Base-by-base conservation (phyloP, 2,329 filamentous ascomycete genomes). In the Colletotrichum sp. region DNA sequence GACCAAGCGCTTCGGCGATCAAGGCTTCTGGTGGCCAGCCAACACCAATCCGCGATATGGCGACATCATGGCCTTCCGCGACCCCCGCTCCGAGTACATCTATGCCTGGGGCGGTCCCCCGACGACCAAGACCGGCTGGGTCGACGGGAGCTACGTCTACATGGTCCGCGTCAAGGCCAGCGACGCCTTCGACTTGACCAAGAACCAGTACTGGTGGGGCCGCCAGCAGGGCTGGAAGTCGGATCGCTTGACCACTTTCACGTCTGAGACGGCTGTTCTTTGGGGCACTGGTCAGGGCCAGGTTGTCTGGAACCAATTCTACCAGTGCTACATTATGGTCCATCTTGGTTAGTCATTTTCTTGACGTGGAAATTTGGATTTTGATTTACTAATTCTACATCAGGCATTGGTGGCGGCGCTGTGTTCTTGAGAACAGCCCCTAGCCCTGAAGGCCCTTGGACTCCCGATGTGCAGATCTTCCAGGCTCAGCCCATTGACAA, bases 171-270 rank as follows among this genome's bases (percentile, higher is more conserved):
- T 87, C 3, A 79, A 79, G 25, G 82, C 83, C 1, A 32, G 68
- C 2, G 79, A 85, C 10, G 84, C 84, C 0, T 86, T 86, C 34
- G 81, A 86, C 10, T 73, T 86, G 8, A 65, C 52, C 15, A 81
- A 80, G 64, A 86, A 87, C 52, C 80, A 87, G 77, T 87, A 87
- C 71, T 86, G 83, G 82, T 87, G 84, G 84, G 85, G 85, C 0
- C 79, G 79, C 4, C 75, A 81, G 15, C 78, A 80, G 22, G 84
- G 85, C 3, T 87, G 85, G 85, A 85, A 80, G 76, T 71, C 68
- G 0, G 79, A 82, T 18, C 77, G 81, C 4, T 72, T 86, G 30
- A 81, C 77, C 0, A 76, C 74, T 32, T 85, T 85, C 39, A 81
- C 78, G 1, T 71, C 81, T 1, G 82, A 85, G 76, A 86, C 84